A percentile compares a stretch with the other conserved stretches of the same genome.
Evolutionary conservation across 768 basidiomycete genomes (phyloP).

Genomic region (Lactifluus pinguis): DNA sequence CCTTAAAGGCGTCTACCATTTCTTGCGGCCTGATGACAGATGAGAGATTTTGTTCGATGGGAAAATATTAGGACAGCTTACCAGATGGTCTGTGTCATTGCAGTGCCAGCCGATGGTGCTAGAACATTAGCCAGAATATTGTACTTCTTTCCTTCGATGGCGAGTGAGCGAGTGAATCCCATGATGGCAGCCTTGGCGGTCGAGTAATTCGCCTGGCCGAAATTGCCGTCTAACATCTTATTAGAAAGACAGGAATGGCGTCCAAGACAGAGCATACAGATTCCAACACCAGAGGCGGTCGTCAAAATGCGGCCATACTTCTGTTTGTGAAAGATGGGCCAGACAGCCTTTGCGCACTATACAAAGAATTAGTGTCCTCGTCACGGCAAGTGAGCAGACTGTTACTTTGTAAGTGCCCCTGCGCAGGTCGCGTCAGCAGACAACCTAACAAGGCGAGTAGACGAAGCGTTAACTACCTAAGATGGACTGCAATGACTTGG

Average conservation of each 20-base stretch:
- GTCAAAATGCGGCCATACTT: slow-evolving; percentile 94
- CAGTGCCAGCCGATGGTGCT: slow-evolving; percentile 82
- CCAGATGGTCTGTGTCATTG: slow-evolving; percentile 86
- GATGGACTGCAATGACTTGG: slow-evolving; percentile 77
- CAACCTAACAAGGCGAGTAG: neutral
- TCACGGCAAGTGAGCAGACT: neutral
- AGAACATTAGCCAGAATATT: slow-evolving; percentile 84
- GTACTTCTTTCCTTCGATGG: slow-evolving; percentile 86
- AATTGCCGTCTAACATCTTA: slow-evolving; percentile 66
- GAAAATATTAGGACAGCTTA: slow-evolving; percentile 23
- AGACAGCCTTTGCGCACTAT: slow-evolving; percentile 86
- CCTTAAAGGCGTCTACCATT: slow-evolving; percentile 87
- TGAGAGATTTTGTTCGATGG: neutral
- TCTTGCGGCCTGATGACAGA: slow-evolving; percentile 52
- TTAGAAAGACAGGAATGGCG: neutral
- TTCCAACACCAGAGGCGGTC: slow-evolving; percentile 86
- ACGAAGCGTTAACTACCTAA: slow-evolving; percentile 35
- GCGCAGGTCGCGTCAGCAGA: neutral
- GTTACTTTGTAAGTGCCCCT: slow-evolving; percentile 81
- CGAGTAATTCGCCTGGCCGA: slow-evolving; percentile 92
- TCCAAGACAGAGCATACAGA: slow-evolving; percentile 51
- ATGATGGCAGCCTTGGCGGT: slow-evolving; percentile 91
- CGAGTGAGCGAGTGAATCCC: slow-evolving; percentile 82
- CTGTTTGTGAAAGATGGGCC: slow-evolving; percentile 95
- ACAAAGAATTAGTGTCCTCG: neutral